Conservation (phyloP, 2,329 filamentous ascomycete genomes). For the Alternaria ethzedia region DNA sequence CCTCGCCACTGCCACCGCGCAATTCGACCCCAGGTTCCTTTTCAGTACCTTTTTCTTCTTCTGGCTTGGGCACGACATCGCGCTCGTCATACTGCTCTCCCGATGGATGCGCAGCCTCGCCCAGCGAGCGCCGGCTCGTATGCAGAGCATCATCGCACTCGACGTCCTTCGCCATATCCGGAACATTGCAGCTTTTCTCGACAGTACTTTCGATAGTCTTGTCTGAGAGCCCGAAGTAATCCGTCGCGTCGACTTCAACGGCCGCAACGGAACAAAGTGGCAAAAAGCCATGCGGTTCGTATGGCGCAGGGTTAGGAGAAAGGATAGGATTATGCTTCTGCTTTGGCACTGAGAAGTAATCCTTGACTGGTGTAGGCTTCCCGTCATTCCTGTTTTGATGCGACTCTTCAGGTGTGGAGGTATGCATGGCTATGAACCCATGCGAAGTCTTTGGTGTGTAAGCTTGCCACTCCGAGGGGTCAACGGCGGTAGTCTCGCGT, state of each 20-base stretch:
- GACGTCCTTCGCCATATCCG: neutral
- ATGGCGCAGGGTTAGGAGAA: neutral
- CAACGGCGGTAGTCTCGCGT: neutral
- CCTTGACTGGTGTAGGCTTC: neutral
- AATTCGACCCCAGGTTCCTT: rapidly evolving
- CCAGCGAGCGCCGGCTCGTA: neutral
- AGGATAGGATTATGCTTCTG: neutral
- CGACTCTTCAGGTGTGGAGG: neutral
- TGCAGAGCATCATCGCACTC: neutral
- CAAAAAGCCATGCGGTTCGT: neutral
- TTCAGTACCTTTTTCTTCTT: neutral
- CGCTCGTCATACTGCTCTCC: neutral
- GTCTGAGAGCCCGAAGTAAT: neutral
- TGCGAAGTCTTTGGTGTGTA: neutral
- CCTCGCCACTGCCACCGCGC: neutral
- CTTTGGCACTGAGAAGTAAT: neutral
- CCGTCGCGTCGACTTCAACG: neutral
- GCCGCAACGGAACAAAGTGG: neutral
- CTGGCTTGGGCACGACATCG: no score
- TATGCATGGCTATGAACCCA: neutral
- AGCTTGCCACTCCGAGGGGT: neutral
- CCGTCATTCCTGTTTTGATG: no score
- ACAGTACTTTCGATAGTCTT: neutral
- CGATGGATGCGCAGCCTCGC: neutral
- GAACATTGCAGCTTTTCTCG: rapidly evolving